Evolutionary conservation across 1,284 basidiomycete species (phyloP).

Genomic region (Quambalaria eucalypti): DNA sequence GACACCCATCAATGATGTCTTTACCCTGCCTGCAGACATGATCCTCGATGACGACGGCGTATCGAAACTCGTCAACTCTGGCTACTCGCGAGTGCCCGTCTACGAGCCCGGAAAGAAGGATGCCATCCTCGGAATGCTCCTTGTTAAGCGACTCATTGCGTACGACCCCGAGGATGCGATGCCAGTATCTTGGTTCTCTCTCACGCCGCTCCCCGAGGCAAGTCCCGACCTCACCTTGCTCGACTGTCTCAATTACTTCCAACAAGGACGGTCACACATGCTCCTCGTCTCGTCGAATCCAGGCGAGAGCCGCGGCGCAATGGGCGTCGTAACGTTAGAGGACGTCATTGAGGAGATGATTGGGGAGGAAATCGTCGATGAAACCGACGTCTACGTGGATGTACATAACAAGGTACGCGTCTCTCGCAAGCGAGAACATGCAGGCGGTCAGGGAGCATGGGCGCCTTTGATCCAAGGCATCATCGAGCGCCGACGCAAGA

Average conservation of each 20-base stretch:
- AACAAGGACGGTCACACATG: slow-evolving; percentile 88
- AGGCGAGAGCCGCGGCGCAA: slow-evolving; percentile 65
- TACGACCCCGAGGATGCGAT: slow-evolving; percentile 77
- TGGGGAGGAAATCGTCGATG: slow-evolving; percentile 44
- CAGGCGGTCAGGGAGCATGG: slow-evolving; percentile 13
- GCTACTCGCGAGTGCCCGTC: slow-evolving; percentile 88
- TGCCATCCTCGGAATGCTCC: slow-evolving; percentile 75
- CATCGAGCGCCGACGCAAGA: slow-evolving; percentile 41
- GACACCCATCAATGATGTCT: slow-evolving; percentile 59
- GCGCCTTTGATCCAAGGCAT: slow-evolving; percentile 43
- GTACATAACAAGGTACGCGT: slow-evolving; percentile 14
- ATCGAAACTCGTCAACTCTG: slow-evolving; percentile 57
- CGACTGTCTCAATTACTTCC: slow-evolving; percentile 53
- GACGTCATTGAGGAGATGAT: slow-evolving; percentile 57
- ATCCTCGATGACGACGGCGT: slow-evolving; percentile 67
- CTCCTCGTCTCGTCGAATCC: slow-evolving; percentile 76
- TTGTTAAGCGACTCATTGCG: slow-evolving; percentile 65
- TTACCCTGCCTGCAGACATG: slow-evolving; percentile 65
- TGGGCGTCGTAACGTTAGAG: slow-evolving; percentile 50
- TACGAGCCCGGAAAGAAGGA: slow-evolving; percentile 66
- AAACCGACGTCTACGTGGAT: slow-evolving; percentile 45
- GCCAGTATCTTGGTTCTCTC: slow-evolving; percentile 57
- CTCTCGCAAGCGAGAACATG: slow-evolving; percentile 5
- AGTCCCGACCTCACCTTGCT: slow-evolving; percentile 63
- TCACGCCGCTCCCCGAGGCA: slow-evolving; percentile 77